phyloP scores from a whole-genome alignment of 352 stramenopile genomes.

The Pythium plurisporium region DNA sequence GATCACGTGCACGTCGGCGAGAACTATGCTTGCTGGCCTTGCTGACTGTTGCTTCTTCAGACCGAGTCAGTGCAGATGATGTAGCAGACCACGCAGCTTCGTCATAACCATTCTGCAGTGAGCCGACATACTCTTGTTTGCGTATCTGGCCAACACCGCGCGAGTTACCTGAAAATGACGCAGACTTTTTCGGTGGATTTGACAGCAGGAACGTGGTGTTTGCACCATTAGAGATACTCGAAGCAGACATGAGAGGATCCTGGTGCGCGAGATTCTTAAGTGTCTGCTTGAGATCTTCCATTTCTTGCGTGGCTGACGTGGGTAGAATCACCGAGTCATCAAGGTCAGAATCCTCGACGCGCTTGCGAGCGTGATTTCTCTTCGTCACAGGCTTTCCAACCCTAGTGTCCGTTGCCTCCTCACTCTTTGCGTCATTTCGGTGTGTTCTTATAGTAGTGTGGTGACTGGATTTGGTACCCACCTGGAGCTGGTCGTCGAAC shows the following conservation, averaged over 20 bases:
- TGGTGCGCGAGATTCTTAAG: slow-evolving; percentile 54
- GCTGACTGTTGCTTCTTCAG: slow-evolving; percentile 7
- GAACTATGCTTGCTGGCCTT: not conserved
- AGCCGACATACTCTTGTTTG: not conserved
- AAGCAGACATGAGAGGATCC: not conserved
- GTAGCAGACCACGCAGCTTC: slow-evolving; percentile 8
- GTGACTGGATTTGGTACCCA: not conserved
- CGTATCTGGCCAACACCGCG: not conserved
- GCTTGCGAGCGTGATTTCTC: not conserved
- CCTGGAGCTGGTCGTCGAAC: slow-evolving; percentile 18
- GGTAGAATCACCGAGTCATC: slow-evolving; percentile 26
- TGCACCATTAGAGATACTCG: not conserved
- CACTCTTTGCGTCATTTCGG: not conserved
- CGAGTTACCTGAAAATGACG: not conserved
- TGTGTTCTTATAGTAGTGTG: not conserved
- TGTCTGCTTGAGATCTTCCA: slow-evolving; percentile 69
- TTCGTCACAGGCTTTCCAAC: not conserved
- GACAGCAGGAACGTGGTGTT: not conserved
- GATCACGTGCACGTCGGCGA: not conserved
- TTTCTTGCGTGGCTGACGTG: slow-evolving; percentile 42
- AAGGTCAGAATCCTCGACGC: not conserved
- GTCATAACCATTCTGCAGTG: not conserved
- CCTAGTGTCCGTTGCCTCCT: not conserved
- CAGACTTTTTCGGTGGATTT: slow-evolving; percentile 7
- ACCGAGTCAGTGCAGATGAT: not conserved